phyloP scores from a whole-genome alignment of 129 eudicot species.

The Centaurea solstitialis region DNA sequence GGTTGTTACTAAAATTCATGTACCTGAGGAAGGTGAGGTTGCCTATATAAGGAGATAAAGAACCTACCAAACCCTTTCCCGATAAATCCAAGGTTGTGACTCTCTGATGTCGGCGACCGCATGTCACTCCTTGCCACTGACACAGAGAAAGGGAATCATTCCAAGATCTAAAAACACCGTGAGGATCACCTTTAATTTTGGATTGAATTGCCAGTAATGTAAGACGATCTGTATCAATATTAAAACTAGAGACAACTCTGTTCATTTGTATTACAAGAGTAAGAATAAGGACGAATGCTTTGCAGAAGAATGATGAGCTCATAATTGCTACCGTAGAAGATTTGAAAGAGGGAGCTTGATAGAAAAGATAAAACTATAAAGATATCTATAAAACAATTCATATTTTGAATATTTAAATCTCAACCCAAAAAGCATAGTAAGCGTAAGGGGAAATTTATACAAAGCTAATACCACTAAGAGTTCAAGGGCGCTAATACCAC shows the following conservation, averaged over 20 bases:
- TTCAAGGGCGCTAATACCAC: no score
- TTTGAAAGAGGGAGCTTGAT: background rate
- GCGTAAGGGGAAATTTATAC: no score
- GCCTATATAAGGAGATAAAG: slow-evolving; percentile 29
- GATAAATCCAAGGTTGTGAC: slow-evolving; percentile 20
- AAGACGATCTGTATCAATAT: background rate
- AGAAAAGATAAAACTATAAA: background rate
- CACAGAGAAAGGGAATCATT: slow-evolving; percentile 26
- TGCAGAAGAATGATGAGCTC: background rate
- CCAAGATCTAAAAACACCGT: slow-evolving; percentile 3
- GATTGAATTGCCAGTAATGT: slow-evolving; percentile 15
- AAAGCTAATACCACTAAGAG: no score
- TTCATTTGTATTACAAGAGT: background rate
- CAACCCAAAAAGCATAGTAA: no score
- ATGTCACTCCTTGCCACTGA: slow-evolving; percentile 24
- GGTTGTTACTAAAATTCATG: background rate
- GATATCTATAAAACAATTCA: background rate
- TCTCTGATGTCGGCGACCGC: slow-evolving; percentile 23
- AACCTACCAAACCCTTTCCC: slow-evolving; percentile 3
- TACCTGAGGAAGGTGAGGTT: slow-evolving; percentile 21
- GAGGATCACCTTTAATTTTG: slow-evolving; percentile 7
- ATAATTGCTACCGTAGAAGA: background rate
- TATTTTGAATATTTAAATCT: no score
- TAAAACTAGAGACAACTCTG: background rate
- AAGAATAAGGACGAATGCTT: background rate